phyloP scores from a whole-genome alignment of 2,329 filamentous ascomycete genomes.

The Trichoderma atroviride region DNA sequence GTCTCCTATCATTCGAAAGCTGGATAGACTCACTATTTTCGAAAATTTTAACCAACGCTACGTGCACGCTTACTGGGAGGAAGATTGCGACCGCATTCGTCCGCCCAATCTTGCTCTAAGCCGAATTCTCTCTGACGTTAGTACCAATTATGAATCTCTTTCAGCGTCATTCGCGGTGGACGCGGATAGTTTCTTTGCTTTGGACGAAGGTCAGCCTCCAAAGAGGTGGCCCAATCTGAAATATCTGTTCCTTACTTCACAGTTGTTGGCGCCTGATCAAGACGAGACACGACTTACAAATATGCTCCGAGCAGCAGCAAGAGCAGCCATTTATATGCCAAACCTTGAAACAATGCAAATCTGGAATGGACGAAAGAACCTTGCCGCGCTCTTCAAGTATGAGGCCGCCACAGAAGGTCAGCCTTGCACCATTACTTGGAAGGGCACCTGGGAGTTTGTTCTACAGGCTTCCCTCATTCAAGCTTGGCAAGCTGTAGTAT shows the following conservation, averaged over 20 bases:
- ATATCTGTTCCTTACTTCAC: constrained; percentile 36
- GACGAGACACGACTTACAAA: constrained; percentile 27
- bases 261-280: constrained; percentile 31
- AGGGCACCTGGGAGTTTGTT: constrained; percentile 26
- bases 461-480: constrained; percentile 23
- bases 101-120: not conserved
- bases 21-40: constrained; percentile 8
- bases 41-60: constrained; percentile 16
- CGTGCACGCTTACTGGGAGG: not conserved
- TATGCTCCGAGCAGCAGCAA: constrained; percentile 35
- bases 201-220: not conserved
- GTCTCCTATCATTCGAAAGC: not conserved
- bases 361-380: constrained; percentile 36
- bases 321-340: constrained; percentile 35
- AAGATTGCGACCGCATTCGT: constrained; percentile 10
- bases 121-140: constrained; percentile 1
- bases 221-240: constrained; percentile 34
- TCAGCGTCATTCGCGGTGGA: constrained; percentile 37
- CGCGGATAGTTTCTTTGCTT: constrained; percentile 35
- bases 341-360: constrained; percentile 38
- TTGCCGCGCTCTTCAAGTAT: constrained; percentile 35
- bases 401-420: constrained; percentile 14
- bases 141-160: constrained; percentile 27
- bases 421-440: constrained; percentile 28
- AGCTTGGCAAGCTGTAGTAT: constrained; percentile 31